A percentile compares a stretch with the other conserved stretches of the same genome.
phyloP scores from a whole-genome alignment of 306 rosid species.

The Cucurbita argyrosperma region DNA sequence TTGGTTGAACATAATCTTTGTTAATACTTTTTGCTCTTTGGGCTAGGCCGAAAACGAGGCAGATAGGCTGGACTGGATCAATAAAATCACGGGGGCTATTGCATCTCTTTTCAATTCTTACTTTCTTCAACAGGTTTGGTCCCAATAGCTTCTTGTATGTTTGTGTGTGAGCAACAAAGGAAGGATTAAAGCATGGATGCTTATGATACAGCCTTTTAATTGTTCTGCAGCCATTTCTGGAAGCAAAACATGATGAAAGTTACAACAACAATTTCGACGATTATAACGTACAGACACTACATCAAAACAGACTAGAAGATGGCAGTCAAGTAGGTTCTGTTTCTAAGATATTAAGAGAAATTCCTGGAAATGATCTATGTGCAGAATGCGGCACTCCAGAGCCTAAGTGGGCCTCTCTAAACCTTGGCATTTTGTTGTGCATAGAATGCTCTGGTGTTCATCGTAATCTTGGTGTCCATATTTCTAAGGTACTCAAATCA shows the following conservation, averaged over 20 bases:
- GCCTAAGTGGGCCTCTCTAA: slow-evolving; percentile 98
- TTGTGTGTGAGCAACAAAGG: background rate
- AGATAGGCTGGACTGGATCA: slow-evolving; percentile 90
- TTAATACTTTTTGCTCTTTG: slow-evolving; percentile 12
- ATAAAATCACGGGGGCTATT: slow-evolving; percentile 72
- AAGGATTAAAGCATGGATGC: slow-evolving; percentile 1
- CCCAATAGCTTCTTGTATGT: background rate
- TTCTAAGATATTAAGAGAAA: slow-evolving; percentile 49
- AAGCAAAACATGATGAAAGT: slow-evolving; percentile 15
- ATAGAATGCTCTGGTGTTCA: slow-evolving; percentile 97
- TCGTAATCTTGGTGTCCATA: slow-evolving; percentile 93
- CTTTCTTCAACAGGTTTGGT: slow-evolving; percentile 72
- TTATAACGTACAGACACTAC: slow-evolving; percentile 28
- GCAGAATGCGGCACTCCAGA: slow-evolving; percentile 79
- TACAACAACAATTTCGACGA: slow-evolving; percentile 20
- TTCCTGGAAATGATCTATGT: slow-evolving; percentile 85
- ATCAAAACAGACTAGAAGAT: slow-evolving; percentile 23
- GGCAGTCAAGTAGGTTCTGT: slow-evolving; percentile 42
- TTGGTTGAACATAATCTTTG: background rate
- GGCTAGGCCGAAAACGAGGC: slow-evolving; percentile 92
- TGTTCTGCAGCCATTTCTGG: slow-evolving; percentile 52
- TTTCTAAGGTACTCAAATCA: slow-evolving; percentile 60
- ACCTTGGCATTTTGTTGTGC: slow-evolving; percentile 82
- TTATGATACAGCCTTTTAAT: slow-evolving; percentile 1
- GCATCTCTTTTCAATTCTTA: slow-evolving; percentile 62